Evolutionary conservation across 768 basidiomycete species (phyloP).

Genomic region (Gloeophyllum trabeum): DNA sequence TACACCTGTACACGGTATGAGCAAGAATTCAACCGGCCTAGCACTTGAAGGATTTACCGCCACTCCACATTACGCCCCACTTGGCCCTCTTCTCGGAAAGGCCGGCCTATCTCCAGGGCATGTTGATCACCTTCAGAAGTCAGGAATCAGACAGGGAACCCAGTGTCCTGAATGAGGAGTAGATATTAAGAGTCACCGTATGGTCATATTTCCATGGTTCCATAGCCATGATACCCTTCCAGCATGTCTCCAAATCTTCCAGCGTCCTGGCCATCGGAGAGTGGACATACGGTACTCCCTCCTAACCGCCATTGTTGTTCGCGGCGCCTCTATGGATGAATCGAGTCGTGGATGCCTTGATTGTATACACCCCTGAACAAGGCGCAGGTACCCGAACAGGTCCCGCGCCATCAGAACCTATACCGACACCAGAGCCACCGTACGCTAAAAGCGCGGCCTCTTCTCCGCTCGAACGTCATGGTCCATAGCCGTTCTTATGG

Average conservation of each 20-base stretch:
- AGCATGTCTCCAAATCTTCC: slow-evolving; percentile 53
- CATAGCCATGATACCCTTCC: slow-evolving; percentile 46
- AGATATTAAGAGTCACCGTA: slow-evolving; percentile 15
- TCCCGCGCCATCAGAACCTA: slow-evolving; percentile 64
- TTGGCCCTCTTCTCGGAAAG: slow-evolving; percentile 40
- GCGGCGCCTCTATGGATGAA: slow-evolving; percentile 41
- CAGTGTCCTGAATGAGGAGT: background rate
- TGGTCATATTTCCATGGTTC: slow-evolving; percentile 63
- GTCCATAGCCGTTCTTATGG: slow-evolving; percentile 28
- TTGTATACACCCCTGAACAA: slow-evolving; percentile 51
- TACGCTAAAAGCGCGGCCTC: slow-evolving; percentile 36
- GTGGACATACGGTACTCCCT: slow-evolving; percentile 40
- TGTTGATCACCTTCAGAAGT: slow-evolving; percentile 17
- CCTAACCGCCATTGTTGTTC: slow-evolving; percentile 40
- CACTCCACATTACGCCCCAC: slow-evolving; percentile 57
- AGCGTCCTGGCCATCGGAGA: slow-evolving; percentile 56
- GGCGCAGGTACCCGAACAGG: slow-evolving; percentile 57
- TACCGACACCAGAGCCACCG: slow-evolving; percentile 31
- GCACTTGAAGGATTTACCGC: slow-evolving; percentile 26
- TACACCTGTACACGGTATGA: slow-evolving; percentile 32
- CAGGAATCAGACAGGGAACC: no score
- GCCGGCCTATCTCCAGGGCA: slow-evolving; percentile 27
- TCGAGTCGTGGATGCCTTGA: slow-evolving; percentile 45
- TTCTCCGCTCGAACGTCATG: slow-evolving; percentile 41
- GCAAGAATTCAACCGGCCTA: background rate